Evolutionary conservation across 1,284 basidiomycete species (phyloP).

Genomic region (Schizopora paradoxa): DNA sequence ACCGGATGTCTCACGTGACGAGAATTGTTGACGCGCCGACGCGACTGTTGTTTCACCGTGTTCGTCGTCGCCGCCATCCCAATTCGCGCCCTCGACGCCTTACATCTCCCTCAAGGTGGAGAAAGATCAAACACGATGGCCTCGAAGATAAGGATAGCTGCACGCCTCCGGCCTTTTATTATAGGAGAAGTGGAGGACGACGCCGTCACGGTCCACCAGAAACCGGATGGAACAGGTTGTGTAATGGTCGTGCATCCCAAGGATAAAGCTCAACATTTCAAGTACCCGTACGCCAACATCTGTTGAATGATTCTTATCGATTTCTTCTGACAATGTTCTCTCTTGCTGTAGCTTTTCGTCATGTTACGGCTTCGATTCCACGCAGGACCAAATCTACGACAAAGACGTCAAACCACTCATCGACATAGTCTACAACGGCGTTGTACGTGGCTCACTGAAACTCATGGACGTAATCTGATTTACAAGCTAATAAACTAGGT

Average conservation of each 20-base stretch:
- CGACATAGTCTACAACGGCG: slow-evolving; percentile 61
- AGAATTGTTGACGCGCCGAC: no score
- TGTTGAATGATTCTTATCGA: background rate
- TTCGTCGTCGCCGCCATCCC: no score
- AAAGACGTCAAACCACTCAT: slow-evolving; percentile 67
- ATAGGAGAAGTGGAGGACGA: slow-evolving; percentile 57
- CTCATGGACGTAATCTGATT: background rate
- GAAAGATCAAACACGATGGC: slow-evolving; percentile 18
- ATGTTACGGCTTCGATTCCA: slow-evolving; percentile 60
- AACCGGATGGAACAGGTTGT: slow-evolving; percentile 34
- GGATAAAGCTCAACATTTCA: slow-evolving; percentile 58
- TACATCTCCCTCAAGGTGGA: no score
- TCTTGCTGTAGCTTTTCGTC: slow-evolving; percentile 49
- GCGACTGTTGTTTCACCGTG: no score
- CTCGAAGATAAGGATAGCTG: slow-evolving; percentile 24
- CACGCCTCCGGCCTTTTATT: slow-evolving; percentile 50
- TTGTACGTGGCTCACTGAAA: slow-evolving; percentile 35
- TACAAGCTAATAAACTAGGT: slow-evolving; percentile 38
- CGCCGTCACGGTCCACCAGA: slow-evolving; percentile 47
- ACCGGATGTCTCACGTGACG: no score
- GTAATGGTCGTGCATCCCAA: slow-evolving; percentile 64
- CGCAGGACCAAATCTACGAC: slow-evolving; percentile 65
- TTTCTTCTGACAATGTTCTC: background rate
- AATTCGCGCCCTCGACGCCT: no score
- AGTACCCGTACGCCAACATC: slow-evolving; percentile 53